phyloP scores from a whole-genome alignment of 176 grass and related monocot genomes.

The Tuctoria greenei region DNA sequence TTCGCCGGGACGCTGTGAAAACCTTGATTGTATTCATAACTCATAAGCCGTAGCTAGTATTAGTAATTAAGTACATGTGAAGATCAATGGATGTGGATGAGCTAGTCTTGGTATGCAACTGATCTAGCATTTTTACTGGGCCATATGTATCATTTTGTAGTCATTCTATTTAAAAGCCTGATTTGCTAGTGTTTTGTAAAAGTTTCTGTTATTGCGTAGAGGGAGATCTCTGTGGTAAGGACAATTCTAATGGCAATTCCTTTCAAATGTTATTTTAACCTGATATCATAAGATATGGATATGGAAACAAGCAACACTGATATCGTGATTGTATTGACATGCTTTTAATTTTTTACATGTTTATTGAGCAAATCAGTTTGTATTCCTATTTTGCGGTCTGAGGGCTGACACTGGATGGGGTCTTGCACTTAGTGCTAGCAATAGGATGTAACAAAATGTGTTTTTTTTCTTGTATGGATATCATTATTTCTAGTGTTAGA shows the following conservation, averaged over 20 bases:
- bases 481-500: neutral
- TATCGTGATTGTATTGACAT: neutral
- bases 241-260: neutral
- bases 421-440: too few species aligned
- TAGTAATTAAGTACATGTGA: neutral
- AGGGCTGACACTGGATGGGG: neutral
- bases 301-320: neutral
- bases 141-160: neutral
- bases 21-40: too few species aligned
- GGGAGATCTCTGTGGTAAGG: neutral
- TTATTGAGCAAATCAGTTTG: neutral
- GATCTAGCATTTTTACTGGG: neutral
- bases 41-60: neutral
- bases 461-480: neutral
- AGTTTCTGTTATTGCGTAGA: neutral
- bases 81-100: neutral
- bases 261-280: neutral
- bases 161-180: neutral
- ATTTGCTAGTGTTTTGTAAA: neutral
- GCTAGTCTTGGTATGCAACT: neutral
- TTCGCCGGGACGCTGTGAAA: too few species aligned
- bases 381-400: neutral
- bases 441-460: neutral
- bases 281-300: neutral
- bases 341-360: neutral